A percentile compares a stretch with the other conserved stretches of the same genome.
Evolutionary conservation across 768 basidiomycete species (phyloP).

Genomic region (Chlorophyllum brunneum): DNA sequence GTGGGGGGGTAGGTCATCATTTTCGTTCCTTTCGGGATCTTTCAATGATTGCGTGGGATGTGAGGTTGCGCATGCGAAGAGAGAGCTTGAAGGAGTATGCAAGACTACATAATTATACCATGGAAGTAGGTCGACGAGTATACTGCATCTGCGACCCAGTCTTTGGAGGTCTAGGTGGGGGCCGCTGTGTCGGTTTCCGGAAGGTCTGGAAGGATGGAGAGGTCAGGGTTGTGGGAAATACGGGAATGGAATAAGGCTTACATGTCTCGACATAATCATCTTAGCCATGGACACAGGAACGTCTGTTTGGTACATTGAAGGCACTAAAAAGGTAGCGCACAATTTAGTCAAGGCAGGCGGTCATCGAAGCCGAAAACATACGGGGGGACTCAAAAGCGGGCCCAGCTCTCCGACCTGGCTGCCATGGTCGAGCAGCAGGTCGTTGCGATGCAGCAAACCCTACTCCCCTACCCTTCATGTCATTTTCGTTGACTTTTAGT

Average conservation of each 20-base stretch:
- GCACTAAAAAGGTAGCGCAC: constrained; percentile 18
- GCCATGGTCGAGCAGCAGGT: constrained; percentile 16
- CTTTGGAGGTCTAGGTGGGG: constrained; percentile 1
- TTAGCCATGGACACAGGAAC: constrained; percentile 35
- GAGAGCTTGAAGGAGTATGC: constrained; percentile 3
- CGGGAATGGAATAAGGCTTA: constrained; percentile 15
- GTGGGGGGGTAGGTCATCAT: constrained; percentile 4
- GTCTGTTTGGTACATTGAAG: constrained; percentile 28
- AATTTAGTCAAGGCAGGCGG: constrained; percentile 1
- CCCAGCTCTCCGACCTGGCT: constrained; percentile 22
- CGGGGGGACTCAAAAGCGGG: constrained; percentile 30
- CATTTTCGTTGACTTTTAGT: constrained; percentile 5
- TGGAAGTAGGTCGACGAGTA: constrained; percentile 7
- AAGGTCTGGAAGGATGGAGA: constrained; percentile 8
- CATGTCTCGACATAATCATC: constrained; percentile 36
- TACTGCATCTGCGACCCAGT: constrained; percentile 10
- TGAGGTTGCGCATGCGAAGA: constrained; percentile 4
- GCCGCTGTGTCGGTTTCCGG: constrained; percentile 9
- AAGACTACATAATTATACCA: constrained; percentile 8
- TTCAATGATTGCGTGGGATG: constrained; percentile 8
- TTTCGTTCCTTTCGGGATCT: constrained; percentile 10
- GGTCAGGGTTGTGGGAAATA: neutral
- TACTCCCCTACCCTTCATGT: constrained; percentile 13
- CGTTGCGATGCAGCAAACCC: constrained; percentile 10
- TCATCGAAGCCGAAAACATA: constrained; percentile 20